Evolutionary conservation across 345 rosid genomes (phyloP), one percentile per base, ranked within the genome.

Genomic region (Camelina hispida): DNA sequence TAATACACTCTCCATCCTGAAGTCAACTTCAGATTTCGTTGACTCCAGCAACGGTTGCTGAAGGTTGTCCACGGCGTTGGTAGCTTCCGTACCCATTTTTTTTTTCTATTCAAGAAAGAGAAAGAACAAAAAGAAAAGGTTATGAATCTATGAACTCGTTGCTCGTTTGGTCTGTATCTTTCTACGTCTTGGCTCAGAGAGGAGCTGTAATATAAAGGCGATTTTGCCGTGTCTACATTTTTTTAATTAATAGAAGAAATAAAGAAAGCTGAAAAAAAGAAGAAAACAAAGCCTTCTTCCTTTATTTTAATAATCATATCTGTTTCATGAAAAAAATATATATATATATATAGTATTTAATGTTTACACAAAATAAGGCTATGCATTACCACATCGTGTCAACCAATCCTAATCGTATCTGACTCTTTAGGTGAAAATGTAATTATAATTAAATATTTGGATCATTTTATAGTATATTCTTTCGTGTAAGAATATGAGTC

Each of bases 1-100:
- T 7, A 89, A 76, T 7, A 84, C 78, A 34, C 74, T 81, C 84
- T 89, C 96, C 38, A 89, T 83, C 63, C 73, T 76, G 30, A 69
- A 68, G 65, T 79, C 81, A 2, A 70, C 81, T 32, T 80, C 80
- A 12, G 80, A 73, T 34, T 79, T 79, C 17, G 62, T 7, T 46
- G 71, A 16, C 61, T 73, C 78, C 0, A 79, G 25, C 4, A 79
- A 74, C 12, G 82, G 78, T 53, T 72, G 82, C 50, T 79, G 64
- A 1, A 79, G 25, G 11, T 62, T 68, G 10, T 61, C 74, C 61
- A 56, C 65, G 69, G 58, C 13, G 20, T 13, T 13, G 37, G 56
- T 18, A 8, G 37, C 52, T 72, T 78, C 78, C 59, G 81, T 72
- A 43, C 69, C 69, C 81, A 78, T 78, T 61, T 71, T 47, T 18